Conservation (phyloP, 2,329 filamentous ascomycete species). For the Apiospora kogelbergensis region DNA sequence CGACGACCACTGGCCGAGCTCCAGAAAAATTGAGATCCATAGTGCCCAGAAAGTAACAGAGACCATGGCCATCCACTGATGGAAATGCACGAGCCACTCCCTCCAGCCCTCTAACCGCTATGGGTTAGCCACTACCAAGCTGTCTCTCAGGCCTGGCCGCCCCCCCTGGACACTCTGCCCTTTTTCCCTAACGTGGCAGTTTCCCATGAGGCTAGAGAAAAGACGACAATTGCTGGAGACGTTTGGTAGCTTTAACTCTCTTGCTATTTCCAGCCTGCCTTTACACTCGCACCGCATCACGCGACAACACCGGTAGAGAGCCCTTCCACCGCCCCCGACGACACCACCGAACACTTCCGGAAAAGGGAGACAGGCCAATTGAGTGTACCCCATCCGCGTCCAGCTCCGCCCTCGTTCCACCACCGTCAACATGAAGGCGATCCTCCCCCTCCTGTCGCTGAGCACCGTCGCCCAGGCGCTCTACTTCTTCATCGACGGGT, state of each 20-base stretch:
- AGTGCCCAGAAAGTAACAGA: background rate
- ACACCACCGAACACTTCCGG: background rate
- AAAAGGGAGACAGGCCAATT: background rate
- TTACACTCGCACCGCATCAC: background rate
- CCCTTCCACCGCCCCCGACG: background rate
- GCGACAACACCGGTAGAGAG: background rate
- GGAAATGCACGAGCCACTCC: background rate
- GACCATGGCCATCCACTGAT: background rate
- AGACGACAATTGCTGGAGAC: background rate
- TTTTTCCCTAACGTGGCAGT: conserved; percentile 10
- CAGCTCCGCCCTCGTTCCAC: conserved; percentile 5
- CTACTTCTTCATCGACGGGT: conserved; percentile 93
- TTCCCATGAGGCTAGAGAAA: conserved; percentile 9
- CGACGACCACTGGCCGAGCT: background rate
- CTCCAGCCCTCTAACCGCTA: background rate
- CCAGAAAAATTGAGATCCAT: conserved; percentile 6
- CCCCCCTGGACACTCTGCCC: background rate
- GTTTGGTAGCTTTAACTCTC: conserved; percentile 4
- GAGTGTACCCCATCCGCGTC: background rate
- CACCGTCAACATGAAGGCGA: conserved; percentile 50
- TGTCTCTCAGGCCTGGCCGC: background rate
- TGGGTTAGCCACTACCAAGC: background rate
- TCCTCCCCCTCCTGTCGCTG: conserved; percentile 68
- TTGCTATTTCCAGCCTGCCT: background rate
- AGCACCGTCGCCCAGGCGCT: conserved; percentile 71